Evolutionary conservation across 305 asterid genomes (phyloP).

Genomic region (Solanum hybrid): DNA sequence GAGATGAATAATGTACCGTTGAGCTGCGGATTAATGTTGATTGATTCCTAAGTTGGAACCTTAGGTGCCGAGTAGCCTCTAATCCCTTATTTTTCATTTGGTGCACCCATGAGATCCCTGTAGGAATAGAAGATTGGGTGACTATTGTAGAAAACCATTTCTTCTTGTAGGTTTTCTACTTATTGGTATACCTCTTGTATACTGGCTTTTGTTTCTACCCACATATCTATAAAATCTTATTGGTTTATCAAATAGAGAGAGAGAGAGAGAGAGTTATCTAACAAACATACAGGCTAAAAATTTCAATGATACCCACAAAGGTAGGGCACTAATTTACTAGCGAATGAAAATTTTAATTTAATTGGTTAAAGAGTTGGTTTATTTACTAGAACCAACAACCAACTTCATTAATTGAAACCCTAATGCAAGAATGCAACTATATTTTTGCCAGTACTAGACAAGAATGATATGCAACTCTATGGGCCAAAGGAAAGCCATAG

Average conservation of each 20-base stretch:
- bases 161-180: neutral
- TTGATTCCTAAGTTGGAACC: too few species aligned
- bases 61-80: too few species aligned
- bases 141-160: neutral
- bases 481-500: too few species aligned
- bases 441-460: neutral
- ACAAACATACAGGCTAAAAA: neutral
- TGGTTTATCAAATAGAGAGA: neutral
- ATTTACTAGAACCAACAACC: neutral
- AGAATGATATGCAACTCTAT: neutral
- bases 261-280: neutral
- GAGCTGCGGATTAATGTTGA: too few species aligned
- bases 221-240: neutral
- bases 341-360: neutral
- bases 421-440: neutral
- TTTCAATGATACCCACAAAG: neutral
- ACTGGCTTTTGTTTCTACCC: neutral
- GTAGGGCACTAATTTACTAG: neutral
- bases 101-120: neutral
- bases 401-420: neutral
- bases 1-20: neutral
- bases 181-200: neutral
- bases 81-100: neutral
- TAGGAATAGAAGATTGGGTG: neutral
- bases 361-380: neutral